Base-by-base conservation (phyloP, 306 rosid species). In the Myrica gale region DNA sequence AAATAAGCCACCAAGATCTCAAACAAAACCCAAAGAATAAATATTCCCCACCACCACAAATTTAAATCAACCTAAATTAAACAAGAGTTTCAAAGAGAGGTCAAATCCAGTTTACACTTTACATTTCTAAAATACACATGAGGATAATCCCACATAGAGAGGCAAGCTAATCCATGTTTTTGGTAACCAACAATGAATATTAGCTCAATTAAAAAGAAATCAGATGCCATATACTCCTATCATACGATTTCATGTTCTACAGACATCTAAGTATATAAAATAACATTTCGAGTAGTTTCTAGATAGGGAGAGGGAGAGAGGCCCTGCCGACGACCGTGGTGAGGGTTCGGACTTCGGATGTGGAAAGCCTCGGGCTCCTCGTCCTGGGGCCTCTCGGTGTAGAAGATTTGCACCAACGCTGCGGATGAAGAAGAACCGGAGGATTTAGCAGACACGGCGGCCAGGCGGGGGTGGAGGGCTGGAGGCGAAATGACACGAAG, bases 261-360 rank as follows among this genome's bases (percentile, higher is more conserved):
- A 19, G 41, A 9, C 58, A 50, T 56, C 20, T 47, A 47, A 9
- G 51, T 47, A 47, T 23, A 62, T 61, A 42, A 9, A 5, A 4
- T 0, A 6, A 5, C 52, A 46, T 0, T 20, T 11, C 5, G 50
- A 3, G 37, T 56, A 56, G 62, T 78, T 71, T 23, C 26, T 23
- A 23, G 39, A 50, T 68, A 79, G 60, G 65, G 73, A 75, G 72
- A 76, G 79, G 71, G 74, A 80, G 17, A 32, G 11, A 16, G 12
- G 10, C 89, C 98, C 98, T 91, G 84, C 98, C 97, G 39, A 95
- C 88, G 57, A 89, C 97, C 1, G 97, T 60, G 42, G 96, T 70
- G 26, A 95, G 97, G 92, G 96, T 95, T 83, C 92, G 90, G 86
- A 95, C 26, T 23, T 23, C 26, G 26, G 26, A 23, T 72, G 79